Evolutionary conservation across 176 grass and related monocot species (phyloP).

Genomic region (Dactylis glomerata): DNA sequence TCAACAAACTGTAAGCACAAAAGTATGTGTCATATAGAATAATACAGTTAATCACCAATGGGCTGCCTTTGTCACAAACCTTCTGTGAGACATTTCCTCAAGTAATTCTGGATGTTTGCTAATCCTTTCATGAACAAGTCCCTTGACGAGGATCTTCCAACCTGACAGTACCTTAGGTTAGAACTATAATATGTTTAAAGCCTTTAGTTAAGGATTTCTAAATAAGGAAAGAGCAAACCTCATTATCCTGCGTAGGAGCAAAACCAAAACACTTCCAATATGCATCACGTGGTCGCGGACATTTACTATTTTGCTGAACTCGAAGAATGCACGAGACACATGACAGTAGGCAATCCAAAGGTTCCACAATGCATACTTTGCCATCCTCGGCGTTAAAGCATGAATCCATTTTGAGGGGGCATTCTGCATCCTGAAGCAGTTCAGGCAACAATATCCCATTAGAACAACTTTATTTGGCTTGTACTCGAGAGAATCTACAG

Average conservation of each 20-base stretch:
- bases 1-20: slow-evolving; percentile 36
- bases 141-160: slow-evolving; percentile 53
- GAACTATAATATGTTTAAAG: slow-evolving; percentile 21
- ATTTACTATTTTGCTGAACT: slow-evolving; percentile 49
- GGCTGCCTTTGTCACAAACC: slow-evolving; percentile 47
- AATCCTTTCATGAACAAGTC: slow-evolving; percentile 74
- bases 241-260: slow-evolving; percentile 73
- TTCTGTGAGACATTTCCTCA: slow-evolving; percentile 51
- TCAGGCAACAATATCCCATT: slow-evolving; percentile 26
- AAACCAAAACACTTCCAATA: slow-evolving; percentile 79
- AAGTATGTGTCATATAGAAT: neutral
- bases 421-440: slow-evolving; percentile 55
- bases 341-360: slow-evolving; percentile 66
- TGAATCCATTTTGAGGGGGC: slow-evolving; percentile 60
- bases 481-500: neutral
- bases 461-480: slow-evolving; percentile 20
- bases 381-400: slow-evolving; percentile 66
- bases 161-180: slow-evolving; percentile 40
- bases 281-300: slow-evolving; percentile 39
- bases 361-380: slow-evolving; percentile 69
- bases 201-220: slow-evolving; percentile 13
- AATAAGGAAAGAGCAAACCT: slow-evolving; percentile 49
- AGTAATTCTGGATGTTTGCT: slow-evolving; percentile 55
- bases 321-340: slow-evolving; percentile 62
- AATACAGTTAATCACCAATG: slow-evolving; percentile 6